Evolutionary conservation across 352 stramenopile genomes (phyloP).

Genomic region (Phytophthora lateralis): DNA sequence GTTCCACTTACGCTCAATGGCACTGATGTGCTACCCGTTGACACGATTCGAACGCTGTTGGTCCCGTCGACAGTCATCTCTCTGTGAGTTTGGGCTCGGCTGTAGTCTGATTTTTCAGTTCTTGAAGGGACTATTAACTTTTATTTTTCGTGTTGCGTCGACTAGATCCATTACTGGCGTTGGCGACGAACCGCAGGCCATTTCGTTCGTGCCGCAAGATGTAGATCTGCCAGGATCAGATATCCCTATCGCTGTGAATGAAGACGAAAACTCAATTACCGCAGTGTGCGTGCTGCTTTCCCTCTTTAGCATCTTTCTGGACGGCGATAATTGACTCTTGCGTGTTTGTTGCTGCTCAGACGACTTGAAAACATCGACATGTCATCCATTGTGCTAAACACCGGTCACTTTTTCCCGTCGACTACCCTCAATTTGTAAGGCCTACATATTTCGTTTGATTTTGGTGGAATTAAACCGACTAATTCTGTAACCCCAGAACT

Average conservation of each 20-base stretch:
- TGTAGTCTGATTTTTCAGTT: too few species aligned
- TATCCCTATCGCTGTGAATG: constrained; percentile 33
- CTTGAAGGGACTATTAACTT: not conserved
- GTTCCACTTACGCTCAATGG: constrained; percentile 19
- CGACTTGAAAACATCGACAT: constrained; percentile 41
- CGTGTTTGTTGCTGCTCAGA: constrained; percentile 17
- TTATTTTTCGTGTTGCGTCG: not conserved
- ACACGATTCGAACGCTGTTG: constrained; percentile 42
- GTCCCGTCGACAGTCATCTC: constrained; percentile 35
- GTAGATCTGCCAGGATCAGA: constrained; percentile 28
- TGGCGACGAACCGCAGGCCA: constrained; percentile 22
- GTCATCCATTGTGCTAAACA: constrained; percentile 25
- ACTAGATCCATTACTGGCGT: constrained; percentile 29
- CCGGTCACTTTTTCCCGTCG: constrained; percentile 29
- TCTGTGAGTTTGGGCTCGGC: constrained; percentile 26
- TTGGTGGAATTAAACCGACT: not conserved
- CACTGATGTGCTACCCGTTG: constrained; percentile 34
- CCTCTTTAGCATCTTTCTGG: not conserved
- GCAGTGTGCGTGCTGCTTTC: constrained; percentile 24
- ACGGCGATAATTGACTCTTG: not conserved
- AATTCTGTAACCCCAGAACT: constrained; percentile 20
- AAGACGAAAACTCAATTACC: constrained; percentile 22
- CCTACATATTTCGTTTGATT: not conserved
- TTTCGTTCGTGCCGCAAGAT: constrained; percentile 37
- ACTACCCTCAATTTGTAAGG: constrained; percentile 37